These are phyloP conservation scores for Globisporangium takayamanum DNA, from an alignment of 352 stramenopile species.

Conservation along the genomic window DNA sequence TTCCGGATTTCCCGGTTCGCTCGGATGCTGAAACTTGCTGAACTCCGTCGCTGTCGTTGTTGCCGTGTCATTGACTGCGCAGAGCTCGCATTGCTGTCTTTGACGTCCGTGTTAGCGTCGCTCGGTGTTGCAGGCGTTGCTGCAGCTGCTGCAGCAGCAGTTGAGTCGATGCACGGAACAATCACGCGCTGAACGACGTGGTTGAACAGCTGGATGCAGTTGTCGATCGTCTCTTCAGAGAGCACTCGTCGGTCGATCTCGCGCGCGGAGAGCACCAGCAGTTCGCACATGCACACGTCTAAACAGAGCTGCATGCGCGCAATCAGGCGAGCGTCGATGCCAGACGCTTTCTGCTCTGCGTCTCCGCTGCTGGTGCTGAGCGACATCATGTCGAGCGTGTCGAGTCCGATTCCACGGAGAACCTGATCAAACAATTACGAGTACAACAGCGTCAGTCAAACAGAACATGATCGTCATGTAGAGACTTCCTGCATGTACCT, in stretches of 20 bases:
- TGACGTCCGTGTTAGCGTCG: not conserved
- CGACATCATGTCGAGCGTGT: constrained; percentile 24
- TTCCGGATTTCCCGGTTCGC: constrained; percentile 42
- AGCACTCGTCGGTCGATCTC: constrained; percentile 66
- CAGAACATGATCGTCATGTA: not conserved
- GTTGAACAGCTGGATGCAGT: constrained; percentile 64
- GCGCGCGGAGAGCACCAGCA: constrained; percentile 64
- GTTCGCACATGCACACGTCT: constrained; percentile 64
- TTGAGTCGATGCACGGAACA: constrained; percentile 64
- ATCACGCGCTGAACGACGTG: constrained; percentile 50
- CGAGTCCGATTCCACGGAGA: constrained; percentile 21
- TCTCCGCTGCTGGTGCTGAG: constrained; percentile 26
- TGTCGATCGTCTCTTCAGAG: constrained; percentile 80
- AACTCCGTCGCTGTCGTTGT: constrained; percentile 4
- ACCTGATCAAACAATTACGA: not conserved
- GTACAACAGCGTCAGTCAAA: not conserved
- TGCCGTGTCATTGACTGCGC: not conserved
- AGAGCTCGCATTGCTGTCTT: constrained; percentile 1
- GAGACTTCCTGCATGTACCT: constrained; percentile 22
- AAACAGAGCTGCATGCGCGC: constrained; percentile 33
- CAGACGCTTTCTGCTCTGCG: constrained; percentile 25
- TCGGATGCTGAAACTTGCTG: constrained; percentile 34
- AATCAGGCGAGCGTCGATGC: constrained; percentile 32
- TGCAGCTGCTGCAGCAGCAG: constrained; percentile 24
- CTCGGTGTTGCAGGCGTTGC: not conserved